Conservation (phyloP, 345 rosid genomes). For the Boechera retrofracta region DNA sequence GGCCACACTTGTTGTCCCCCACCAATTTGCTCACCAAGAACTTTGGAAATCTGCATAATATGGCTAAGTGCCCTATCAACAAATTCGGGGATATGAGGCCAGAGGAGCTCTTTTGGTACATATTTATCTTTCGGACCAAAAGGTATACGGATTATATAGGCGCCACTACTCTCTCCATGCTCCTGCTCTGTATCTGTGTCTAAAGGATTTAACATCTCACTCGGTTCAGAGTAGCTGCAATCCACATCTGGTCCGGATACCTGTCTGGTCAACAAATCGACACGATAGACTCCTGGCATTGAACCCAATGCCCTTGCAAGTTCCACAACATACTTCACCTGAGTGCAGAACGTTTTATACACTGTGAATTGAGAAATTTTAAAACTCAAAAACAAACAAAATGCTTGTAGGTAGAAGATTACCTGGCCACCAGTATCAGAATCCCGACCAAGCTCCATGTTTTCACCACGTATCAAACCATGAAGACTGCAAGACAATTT, state of each 20-base stretch:
- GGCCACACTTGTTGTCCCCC: constrained; percentile 73
- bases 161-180: constrained; percentile 81
- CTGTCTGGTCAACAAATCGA: constrained; percentile 82
- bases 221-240: constrained; percentile 72
- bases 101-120: constrained; percentile 68
- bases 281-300: constrained; percentile 84
- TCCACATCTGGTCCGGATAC: constrained; percentile 75
- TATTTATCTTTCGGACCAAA: constrained; percentile 82
- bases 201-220: constrained; percentile 66
- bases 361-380: not conserved
- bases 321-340: constrained; percentile 91
- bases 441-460: constrained; percentile 90
- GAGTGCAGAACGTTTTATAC: constrained; percentile 21
- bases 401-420: constrained; percentile 8
- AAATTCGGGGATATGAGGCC: constrained; percentile 84
- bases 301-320: constrained; percentile 83
- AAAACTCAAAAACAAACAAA: not conserved
- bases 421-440: constrained; percentile 95
- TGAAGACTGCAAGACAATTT: constrained; percentile 65
- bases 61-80: constrained; percentile 81
- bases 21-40: constrained; percentile 68
- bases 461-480: constrained; percentile 81
- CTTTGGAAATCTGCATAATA: constrained; percentile 73
- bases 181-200: constrained; percentile 50
- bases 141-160: constrained; percentile 79